Conservation (phyloP, 441 rosid species). For the Gossypium laxum region DNA sequence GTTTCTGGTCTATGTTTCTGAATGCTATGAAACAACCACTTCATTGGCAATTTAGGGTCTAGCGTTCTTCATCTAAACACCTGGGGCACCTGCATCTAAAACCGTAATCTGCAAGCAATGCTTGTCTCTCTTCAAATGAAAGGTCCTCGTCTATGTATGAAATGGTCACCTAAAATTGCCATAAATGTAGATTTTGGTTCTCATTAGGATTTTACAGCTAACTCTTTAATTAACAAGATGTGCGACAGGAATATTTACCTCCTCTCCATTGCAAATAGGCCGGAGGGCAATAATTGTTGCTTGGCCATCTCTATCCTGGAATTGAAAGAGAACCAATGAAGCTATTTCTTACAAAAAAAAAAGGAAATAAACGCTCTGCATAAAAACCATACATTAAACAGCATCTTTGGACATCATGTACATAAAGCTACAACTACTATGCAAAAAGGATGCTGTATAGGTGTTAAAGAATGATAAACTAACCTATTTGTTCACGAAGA, state of each 20-base stretch:
- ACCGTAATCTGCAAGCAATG: constrained; percentile 65
- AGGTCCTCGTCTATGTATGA: constrained; percentile 73
- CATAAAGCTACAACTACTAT: not conserved
- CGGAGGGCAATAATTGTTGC: constrained; percentile 60
- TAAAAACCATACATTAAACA: not conserved
- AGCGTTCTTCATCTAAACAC: constrained; percentile 40
- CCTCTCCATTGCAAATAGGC: constrained; percentile 57
- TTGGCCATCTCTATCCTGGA: constrained; percentile 77
- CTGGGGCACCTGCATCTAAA: constrained; percentile 58
- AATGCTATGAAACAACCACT: not conserved
- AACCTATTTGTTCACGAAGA: not conserved
- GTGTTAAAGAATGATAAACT: not conserved
- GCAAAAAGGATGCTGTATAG: not conserved
- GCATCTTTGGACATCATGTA: not conserved
- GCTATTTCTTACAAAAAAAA: too few species aligned
- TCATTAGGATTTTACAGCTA: not conserved
- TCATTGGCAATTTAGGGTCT: constrained; percentile 4
- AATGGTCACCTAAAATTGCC: constrained; percentile 46
- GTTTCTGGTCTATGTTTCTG: not conserved
- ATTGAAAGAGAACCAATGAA: not conserved
- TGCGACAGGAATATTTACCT: constrained; percentile 31
- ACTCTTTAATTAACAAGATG: not conserved
- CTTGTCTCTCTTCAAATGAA: constrained; percentile 53
- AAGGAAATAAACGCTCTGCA: not conserved
- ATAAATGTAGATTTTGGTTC: not conserved